phyloP scores from a whole-genome alignment of 192 early-diverging fungal species.

The Linnemannia hyalina region DNA sequence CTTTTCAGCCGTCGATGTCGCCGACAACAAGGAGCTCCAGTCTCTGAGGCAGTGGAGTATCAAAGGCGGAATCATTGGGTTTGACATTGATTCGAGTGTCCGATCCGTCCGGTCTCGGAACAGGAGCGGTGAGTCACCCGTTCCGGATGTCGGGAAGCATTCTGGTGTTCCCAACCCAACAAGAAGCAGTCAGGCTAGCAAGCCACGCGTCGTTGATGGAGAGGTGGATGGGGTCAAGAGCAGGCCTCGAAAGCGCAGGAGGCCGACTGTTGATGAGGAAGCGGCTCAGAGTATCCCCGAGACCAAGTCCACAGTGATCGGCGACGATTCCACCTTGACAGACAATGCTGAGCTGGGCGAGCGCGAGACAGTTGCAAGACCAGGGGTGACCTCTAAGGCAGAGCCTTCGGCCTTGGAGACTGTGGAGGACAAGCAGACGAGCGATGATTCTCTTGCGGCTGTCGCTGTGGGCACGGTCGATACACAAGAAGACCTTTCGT shows the following conservation, averaged over 20 bases:
- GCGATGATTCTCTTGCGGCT: not conserved
- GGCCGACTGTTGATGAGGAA: not conserved
- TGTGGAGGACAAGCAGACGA: not conserved
- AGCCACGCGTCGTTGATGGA: not conserved
- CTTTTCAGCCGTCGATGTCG: not conserved
- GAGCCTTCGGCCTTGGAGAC: not conserved
- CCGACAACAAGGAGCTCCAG: constrained; percentile 17
- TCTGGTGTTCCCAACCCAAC: not conserved
- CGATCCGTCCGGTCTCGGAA: constrained; percentile 21
- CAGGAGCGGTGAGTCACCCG: not conserved
- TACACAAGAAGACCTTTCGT: not conserved
- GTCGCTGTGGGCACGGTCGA: not conserved
- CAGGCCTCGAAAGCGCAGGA: not conserved
- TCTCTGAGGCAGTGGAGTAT: constrained; percentile 17
- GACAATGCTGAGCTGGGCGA: not conserved
- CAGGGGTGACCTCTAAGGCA: not conserved
- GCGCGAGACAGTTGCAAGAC: not conserved
- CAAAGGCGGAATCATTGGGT: not conserved
- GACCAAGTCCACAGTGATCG: not conserved
- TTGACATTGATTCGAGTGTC: constrained; percentile 2
- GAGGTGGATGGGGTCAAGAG: not conserved
- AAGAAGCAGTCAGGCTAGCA: not conserved
- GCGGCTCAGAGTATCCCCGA: not conserved
- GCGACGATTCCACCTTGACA: not conserved
- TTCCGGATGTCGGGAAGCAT: too few species aligned